Evolutionary conservation across 345 rosid genomes (phyloP).

Genomic region (Eucalyptus albens): DNA sequence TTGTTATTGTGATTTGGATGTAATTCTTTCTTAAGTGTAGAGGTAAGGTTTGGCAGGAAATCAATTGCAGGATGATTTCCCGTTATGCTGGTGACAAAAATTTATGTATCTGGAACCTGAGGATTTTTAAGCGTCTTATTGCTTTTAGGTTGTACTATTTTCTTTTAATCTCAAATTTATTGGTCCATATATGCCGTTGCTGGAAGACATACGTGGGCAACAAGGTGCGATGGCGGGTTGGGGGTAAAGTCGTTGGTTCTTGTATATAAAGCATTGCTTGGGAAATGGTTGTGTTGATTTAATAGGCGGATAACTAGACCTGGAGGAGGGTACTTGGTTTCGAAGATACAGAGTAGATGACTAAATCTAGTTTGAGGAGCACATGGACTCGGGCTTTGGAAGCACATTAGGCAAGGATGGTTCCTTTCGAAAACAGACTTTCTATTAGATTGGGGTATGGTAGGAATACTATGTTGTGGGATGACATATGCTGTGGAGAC

Average conservation of each 20-base stretch:
- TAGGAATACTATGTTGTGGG: background rate
- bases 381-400: background rate
- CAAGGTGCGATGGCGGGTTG: background rate
- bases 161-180: background rate
- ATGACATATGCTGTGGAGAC: background rate
- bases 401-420: background rate
- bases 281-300: background rate
- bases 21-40: background rate
- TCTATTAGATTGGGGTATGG: background rate
- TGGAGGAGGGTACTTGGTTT: background rate
- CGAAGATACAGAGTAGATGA: background rate
- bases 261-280: background rate
- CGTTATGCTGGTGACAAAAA: background rate
- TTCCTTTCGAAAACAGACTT: background rate
- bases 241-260: background rate
- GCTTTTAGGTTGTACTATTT: background rate
- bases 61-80: background rate
- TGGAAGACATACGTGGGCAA: background rate
- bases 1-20: background rate
- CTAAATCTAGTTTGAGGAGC: background rate
- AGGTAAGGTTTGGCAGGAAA: background rate
- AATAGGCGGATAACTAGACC: background rate
- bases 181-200: background rate
- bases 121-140: background rate
- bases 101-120: background rate